A percentile compares a stretch with the other conserved stretches of the same genome.
Evolutionary conservation across 2,329 filamentous ascomycete species (phyloP).

Genomic region (Pyrenochaeta sp.): DNA sequence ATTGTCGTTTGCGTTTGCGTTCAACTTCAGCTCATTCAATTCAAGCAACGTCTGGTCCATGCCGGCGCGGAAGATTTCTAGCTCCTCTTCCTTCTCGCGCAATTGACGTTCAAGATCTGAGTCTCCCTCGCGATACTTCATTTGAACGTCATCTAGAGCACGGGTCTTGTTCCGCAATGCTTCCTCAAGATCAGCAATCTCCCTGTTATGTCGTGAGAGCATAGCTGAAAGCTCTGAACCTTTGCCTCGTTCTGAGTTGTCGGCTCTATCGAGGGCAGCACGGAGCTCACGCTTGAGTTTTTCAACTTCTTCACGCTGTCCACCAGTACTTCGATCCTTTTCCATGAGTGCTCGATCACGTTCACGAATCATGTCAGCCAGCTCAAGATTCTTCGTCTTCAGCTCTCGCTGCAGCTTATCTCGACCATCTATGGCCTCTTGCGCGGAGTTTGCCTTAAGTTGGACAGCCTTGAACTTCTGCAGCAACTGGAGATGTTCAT

Average conservation of each 20-base stretch:
- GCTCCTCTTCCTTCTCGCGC: constrained; percentile 94
- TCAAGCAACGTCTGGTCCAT: constrained; percentile 97
- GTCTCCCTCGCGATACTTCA: constrained; percentile 79
- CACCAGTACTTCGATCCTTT: constrained; percentile 84
- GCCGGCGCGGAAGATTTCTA: constrained; percentile 96
- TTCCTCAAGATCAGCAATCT: constrained; percentile 96
- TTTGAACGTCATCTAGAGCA: constrained; percentile 82
- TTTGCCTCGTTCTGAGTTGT: constrained; percentile 91
- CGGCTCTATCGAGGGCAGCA: constrained; percentile 88
- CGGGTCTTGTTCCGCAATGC: constrained; percentile 86
- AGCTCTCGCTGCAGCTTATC: constrained; percentile 97
- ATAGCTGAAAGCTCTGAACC: constrained; percentile 94
- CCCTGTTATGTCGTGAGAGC: constrained; percentile 94
- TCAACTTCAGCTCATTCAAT: constrained; percentile 81
- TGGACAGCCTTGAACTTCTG: constrained; percentile 97
- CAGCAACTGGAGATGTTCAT: constrained; percentile 92
- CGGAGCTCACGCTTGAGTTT: constrained; percentile 93
- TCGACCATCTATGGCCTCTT: constrained; percentile 92
- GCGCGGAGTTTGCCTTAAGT: constrained; percentile 93
- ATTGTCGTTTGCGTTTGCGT: constrained; percentile 71
- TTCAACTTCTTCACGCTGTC: constrained; percentile 91
- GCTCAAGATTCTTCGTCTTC: constrained; percentile 98
- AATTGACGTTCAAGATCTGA: constrained; percentile 86
- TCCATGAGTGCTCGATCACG: constrained; percentile 93
- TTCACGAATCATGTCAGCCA: constrained; percentile 98